These are phyloP conservation scores for Wickerhamiella alocasiicola DNA, from an alignment of 805 yeast species.

Conservation along the genomic window DNA sequence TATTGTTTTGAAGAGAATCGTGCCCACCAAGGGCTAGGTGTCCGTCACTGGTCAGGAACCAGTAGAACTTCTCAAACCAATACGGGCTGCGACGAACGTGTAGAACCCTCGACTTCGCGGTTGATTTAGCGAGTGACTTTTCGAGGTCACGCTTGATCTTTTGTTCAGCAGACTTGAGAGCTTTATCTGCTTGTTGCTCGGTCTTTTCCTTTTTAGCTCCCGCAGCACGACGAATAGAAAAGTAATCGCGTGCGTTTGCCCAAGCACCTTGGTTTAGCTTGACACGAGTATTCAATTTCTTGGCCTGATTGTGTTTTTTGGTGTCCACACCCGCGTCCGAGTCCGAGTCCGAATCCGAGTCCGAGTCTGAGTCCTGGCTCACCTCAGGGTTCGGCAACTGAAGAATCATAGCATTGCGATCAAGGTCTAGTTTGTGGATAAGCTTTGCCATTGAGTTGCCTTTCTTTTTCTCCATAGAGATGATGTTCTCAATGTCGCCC, in stretches of 20 bases:
- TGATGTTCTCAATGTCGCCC: conserved; percentile 70
- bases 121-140: conserved; percentile 44
- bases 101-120: conserved; percentile 31
- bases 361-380: conserved; percentile 22
- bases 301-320: background rate
- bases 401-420: conserved; percentile 52
- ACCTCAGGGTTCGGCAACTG: conserved; percentile 37
- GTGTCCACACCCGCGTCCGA: conserved; percentile 26
- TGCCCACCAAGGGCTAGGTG: conserved; percentile 78
- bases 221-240: conserved; percentile 63
- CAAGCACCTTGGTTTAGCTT: conserved; percentile 64
- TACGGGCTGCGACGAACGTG: conserved; percentile 56
- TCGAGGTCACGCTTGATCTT: conserved; percentile 63
- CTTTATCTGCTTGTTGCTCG: conserved; percentile 60
- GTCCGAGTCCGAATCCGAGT: conserved; percentile 25
- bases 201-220: conserved; percentile 70
- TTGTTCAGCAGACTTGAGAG: conserved; percentile 70
- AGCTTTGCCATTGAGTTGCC: conserved; percentile 51
- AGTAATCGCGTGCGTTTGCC: conserved; percentile 79
- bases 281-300: conserved; percentile 35
- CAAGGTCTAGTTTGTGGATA: conserved; percentile 56
- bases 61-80: conserved; percentile 89
- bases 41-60: conserved; percentile 91
- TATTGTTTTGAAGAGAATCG: conserved; percentile 66
- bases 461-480: conserved; percentile 53